Percentiles rank a stretch among this genome's conserved stretches.
These are phyloP conservation scores for Sporodiniella umbellata DNA, from an alignment of 371 early-diverging fungal genomes.

Conservation along the genomic window DNA sequence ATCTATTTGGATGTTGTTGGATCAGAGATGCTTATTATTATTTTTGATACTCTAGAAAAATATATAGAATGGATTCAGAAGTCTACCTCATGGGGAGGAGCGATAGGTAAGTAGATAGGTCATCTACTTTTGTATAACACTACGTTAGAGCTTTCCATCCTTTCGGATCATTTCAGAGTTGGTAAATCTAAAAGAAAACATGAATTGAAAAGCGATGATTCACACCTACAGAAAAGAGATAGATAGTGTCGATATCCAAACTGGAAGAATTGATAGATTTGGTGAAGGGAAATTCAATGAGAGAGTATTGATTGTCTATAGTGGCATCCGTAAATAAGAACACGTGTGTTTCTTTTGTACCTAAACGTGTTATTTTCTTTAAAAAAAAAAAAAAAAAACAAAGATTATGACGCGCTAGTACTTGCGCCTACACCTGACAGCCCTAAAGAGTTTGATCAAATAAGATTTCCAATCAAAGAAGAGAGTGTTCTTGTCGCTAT, in stretches of 20 bases:
- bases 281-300: slow-evolving; percentile 52
- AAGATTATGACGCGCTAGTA: slow-evolving; percentile 62
- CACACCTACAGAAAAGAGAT: slow-evolving; percentile 45
- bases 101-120: slow-evolving; percentile 59
- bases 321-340: slow-evolving; percentile 57
- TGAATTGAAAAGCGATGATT: too few species aligned
- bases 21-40: too few species aligned
- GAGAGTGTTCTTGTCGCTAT: slow-evolving; percentile 39
- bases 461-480: slow-evolving; percentile 37
- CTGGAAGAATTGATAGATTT: slow-evolving; percentile 54
- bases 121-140: too few species aligned
- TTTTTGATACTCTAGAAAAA: slow-evolving; percentile 25
- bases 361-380: too few species aligned
- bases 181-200: slow-evolving; percentile 26
- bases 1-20: neutral
- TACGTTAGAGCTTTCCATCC: slow-evolving; percentile 48
- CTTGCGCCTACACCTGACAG: slow-evolving; percentile 41
- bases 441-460: slow-evolving; percentile 55
- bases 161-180: slow-evolving; percentile 48
- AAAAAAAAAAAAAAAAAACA: too few species aligned
- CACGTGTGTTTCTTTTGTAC: too few species aligned
- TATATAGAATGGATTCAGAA: slow-evolving; percentile 53
- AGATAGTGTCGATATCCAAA: slow-evolving; percentile 61
- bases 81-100: slow-evolving; percentile 58
- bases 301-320: slow-evolving; percentile 52